phyloP scores from a whole-genome alignment of 2,329 filamentous ascomycete species.

The Xenoacremonium recifei region DNA sequence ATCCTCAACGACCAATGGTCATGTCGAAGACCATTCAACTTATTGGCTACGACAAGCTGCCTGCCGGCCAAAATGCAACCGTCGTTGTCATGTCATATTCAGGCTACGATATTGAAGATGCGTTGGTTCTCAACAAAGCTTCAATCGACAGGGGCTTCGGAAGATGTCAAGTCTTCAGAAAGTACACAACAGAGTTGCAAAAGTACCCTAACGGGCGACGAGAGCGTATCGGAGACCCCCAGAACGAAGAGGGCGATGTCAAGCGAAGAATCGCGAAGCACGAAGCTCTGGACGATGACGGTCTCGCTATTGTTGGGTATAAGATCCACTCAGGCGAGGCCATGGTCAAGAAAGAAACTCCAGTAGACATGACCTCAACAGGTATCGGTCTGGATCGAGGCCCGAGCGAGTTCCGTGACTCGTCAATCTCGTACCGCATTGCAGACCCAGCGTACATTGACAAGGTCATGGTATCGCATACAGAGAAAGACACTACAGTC shows the following conservation, averaged over 20 bases:
- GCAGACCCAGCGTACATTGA: constrained; percentile 87
- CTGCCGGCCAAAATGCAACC: constrained; percentile 93
- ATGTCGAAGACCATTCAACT: constrained; percentile 96
- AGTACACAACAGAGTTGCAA: constrained; percentile 83
- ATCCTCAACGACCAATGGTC: constrained; percentile 96
- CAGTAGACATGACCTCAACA: constrained; percentile 72
- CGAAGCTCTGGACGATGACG: constrained; percentile 76
- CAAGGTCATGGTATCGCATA: constrained; percentile 91
- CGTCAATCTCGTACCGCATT: constrained; percentile 75
- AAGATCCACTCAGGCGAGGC: constrained; percentile 76
- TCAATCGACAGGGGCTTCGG: constrained; percentile 94
- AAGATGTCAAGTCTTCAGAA: constrained; percentile 96
- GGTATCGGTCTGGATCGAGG: constrained; percentile 68
- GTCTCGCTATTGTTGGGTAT: constrained; percentile 82
- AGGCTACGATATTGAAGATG: constrained; percentile 99
- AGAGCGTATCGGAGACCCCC: constrained; percentile 62
- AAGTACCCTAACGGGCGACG: constrained; percentile 80
- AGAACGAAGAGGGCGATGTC: constrained; percentile 59
- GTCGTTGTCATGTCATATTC: constrained; percentile 99
- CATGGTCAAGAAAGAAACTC: constrained; percentile 87
- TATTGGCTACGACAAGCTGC: constrained; percentile 95
- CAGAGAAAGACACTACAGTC: constrained; percentile 79
- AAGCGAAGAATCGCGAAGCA: constrained; percentile 65
- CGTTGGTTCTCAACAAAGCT: constrained; percentile 92
- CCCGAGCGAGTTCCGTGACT: constrained; percentile 63